These are phyloP conservation scores for Colletotrichum sp. DNA, from an alignment of 2,329 filamentous ascomycete genomes.

Conservation along the genomic window DNA sequence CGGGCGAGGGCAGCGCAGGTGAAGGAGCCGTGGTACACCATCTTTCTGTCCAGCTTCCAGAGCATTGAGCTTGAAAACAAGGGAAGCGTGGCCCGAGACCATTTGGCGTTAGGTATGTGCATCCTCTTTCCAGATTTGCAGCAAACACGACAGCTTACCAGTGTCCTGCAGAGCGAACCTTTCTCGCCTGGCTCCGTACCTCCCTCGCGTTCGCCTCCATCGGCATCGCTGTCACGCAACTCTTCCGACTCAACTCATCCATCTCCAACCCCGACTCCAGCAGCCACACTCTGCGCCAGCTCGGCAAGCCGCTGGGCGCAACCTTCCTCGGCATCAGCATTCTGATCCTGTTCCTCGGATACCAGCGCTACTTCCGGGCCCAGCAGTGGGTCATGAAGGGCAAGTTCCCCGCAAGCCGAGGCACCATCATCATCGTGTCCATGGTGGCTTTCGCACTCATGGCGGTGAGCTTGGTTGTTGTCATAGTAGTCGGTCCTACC, in stretches of 20 bases:
- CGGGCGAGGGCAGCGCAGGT: slow-evolving; percentile 24
- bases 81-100: slow-evolving; percentile 82
- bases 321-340: slow-evolving; percentile 81
- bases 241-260: slow-evolving; percentile 81
- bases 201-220: slow-evolving; percentile 83
- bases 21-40: slow-evolving; percentile 56
- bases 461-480: slow-evolving; percentile 63
- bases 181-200: slow-evolving; percentile 84
- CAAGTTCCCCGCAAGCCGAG: slow-evolving; percentile 80
- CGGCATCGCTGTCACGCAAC: slow-evolving; percentile 82
- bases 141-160: neutral
- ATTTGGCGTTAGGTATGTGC: slow-evolving; percentile 73
- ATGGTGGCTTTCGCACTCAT: slow-evolving; percentile 69
- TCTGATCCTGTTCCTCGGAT: slow-evolving; percentile 76
- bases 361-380: slow-evolving; percentile 77
- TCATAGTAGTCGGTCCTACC: slow-evolving; percentile 56
- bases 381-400: slow-evolving; percentile 82
- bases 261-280: slow-evolving; percentile 41
- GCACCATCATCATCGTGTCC: slow-evolving; percentile 74
- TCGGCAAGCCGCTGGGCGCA: slow-evolving; percentile 77
- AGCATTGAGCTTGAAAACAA: slow-evolving; percentile 84
- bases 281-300: slow-evolving; percentile 56
- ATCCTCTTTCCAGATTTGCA: neutral
- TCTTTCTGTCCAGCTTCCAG: slow-evolving; percentile 52
- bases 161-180: slow-evolving; percentile 72